Base-by-base conservation (phyloP, 2,329 filamentous ascomycete species). In the Rhynchosporium secalis region DNA sequence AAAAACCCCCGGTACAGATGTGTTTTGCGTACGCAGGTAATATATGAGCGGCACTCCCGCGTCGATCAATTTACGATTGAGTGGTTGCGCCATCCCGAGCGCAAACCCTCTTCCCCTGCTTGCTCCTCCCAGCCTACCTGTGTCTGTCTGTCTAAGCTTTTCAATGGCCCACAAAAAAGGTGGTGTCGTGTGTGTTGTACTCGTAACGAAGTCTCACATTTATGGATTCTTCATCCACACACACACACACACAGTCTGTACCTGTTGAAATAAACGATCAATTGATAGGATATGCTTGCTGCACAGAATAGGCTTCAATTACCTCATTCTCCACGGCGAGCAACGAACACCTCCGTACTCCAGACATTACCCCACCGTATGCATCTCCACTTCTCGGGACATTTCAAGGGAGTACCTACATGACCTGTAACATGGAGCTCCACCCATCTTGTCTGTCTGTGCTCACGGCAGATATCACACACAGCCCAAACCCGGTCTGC, bases 11-110 rank as follows among this genome's bases (percentile, higher is more conserved):
- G 43, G 43, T 10, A 7, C 43, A 9, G 15, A n/a, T 20, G 36
- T 20, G 9, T 20, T 33, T 36, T 28, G 33, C 28, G 36, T 28
- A 40, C 26, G 51, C 31, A 46, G n/a, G 43, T 6, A n/a, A 6
- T 15, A 26, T 46, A n/a, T n/a, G 43, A 40, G 40, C 51, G 51
- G 51, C 51, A 54, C 51, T 54, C 51, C 51, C 51, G 51, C 33
- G 51, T 54, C 51, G 51, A 54, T 54, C 51, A 54, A 54, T 54
- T 20, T 10, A 41, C 26, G n/a, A 29, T 54, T 41, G 36, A 41
- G 51, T 54, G 51, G 33, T 54, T 54, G 51, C 51, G 51, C 51
- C 33, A 54, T 54, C 40, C 51, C 51, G 2, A 10, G 36, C 33
- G 10, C 15, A 54, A 40, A 36, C 31, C 48, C 36, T 38, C 48